Conservation (phyloP, 2,329 filamentous ascomycete species). For the Colletotrichum sp. region DNA sequence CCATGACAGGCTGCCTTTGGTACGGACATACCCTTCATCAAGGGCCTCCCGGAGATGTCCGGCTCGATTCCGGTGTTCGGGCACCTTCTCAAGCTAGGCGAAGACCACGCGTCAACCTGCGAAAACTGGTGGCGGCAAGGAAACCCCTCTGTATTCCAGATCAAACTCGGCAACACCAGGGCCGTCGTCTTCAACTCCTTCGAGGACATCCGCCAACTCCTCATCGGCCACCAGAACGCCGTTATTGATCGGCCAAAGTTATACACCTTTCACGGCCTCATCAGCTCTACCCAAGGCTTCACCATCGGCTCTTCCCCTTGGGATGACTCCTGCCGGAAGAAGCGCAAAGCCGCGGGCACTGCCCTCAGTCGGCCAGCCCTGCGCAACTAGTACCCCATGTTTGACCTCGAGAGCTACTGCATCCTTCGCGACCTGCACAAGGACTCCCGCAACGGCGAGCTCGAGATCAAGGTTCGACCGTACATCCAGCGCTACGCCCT, state of each 20-base stretch:
- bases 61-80: slow-evolving; percentile 67
- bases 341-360: not conserved
- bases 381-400: not conserved
- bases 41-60: slow-evolving; percentile 64
- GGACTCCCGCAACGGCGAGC: not conserved
- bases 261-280: not conserved
- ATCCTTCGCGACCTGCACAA: not conserved
- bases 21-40: slow-evolving; percentile 65
- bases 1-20: slow-evolving; percentile 32
- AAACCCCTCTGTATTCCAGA: not conserved
- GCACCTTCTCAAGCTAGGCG: slow-evolving; percentile 69
- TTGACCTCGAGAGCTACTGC: not conserved
- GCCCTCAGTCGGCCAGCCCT: not conserved
- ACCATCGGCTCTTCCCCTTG: not conserved
- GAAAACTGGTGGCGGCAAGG: not conserved
- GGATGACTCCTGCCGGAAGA: not conserved
- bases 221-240: not conserved
- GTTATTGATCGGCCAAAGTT: not conserved
- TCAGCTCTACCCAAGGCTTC: not conserved
- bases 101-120: not conserved
- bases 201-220: not conserved
- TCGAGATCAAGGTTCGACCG: not conserved
- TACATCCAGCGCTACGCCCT: slow-evolving; percentile 59
- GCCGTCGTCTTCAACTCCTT: not conserved
- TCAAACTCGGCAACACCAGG: not conserved